Base-by-base conservation (phyloP, 306 rosid genomes). In the Trifolium pratense region DNA sequence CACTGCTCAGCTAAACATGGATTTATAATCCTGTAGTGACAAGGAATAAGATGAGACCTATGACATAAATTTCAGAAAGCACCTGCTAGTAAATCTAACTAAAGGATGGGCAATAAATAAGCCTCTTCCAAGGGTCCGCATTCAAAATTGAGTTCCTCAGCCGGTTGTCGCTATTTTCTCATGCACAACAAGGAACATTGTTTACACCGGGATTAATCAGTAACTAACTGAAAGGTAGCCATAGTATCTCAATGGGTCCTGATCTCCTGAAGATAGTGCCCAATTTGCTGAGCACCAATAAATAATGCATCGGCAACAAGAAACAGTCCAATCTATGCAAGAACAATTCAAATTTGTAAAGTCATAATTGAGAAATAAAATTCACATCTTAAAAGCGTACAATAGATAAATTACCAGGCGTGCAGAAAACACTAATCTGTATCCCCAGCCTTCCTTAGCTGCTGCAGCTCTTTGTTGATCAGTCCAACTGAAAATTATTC, bases 391-490 rank as follows among this genome's bases (percentile, higher is more conserved):
- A 66, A 66, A 66, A 55, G 52, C 43, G 63, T 43, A 29, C 31
- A 65, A 52, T 23, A 34, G 58, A 75, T 46, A 48, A 51, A 45
- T 80, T 88, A 94, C 97, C 97, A 94, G 89, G 56, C 95, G 96
- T 6, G 90, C 97, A 29, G 97, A 91, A 80, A 84, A 94, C 69
- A 94, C 78, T 70, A 91, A 81, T 83, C 91, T 85, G 79, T 91
- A 94, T 73, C 88, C 85, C 96, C 96, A 94, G 49, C 92, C 95
- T 83, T 89, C 91, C 85, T 84, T 94, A 56, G 96, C 90, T 57
- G 90, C 96, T 39, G 83, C 89, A 46, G 69, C 89, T 86, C 97
- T 79, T 87, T 94, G 99, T 78, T 91, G 99, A 80, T 94, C 97
- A 2, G 99, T 91, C 92, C 89, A 91, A 82, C 96, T 94, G 85